phyloP scores from a whole-genome alignment of 2,329 filamentous ascomycete species.

The Aspergillus sp. region DNA sequence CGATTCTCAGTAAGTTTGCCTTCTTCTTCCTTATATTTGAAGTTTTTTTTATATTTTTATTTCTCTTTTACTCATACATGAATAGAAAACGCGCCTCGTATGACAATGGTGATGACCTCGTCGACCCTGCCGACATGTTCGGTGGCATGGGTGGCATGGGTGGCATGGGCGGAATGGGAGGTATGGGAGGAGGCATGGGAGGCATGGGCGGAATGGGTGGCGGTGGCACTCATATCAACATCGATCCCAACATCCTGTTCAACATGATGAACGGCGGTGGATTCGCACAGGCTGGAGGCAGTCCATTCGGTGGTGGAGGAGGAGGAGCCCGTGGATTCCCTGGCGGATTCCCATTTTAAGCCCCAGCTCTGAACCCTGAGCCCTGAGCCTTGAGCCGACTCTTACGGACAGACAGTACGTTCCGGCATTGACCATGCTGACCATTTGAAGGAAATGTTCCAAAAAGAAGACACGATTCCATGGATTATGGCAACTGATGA shows the following conservation, averaged over 20 bases:
- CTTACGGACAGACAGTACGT: not conserved
- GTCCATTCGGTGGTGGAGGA: conserved; percentile 22
- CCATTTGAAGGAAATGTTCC: not conserved
- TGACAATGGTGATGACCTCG: conserved; percentile 84
- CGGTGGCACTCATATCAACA: conserved; percentile 41
- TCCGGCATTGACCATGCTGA: not conserved
- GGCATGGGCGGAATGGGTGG: conserved; percentile 51
- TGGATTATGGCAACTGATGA: not conserved
- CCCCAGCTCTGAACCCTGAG: not conserved
- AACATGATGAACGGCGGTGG: conserved; percentile 64
- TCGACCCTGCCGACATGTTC: conserved; percentile 83
- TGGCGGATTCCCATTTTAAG: conserved; percentile 52
- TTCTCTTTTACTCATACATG: too few species aligned
- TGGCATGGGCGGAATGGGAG: conserved; percentile 51
- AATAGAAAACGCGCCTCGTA: conserved; percentile 76
- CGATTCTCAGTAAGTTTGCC: conserved; percentile 69
- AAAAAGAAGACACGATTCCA: not conserved
- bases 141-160: conserved; percentile 46
- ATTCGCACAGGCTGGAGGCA: conserved; percentile 33
- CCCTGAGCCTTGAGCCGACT: too few species aligned
- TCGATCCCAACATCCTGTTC: conserved; percentile 71
- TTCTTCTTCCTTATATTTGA: not conserved
- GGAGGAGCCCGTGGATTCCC: conserved; percentile 40
- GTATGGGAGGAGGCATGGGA: conserved; percentile 35
- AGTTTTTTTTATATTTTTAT: too few species aligned